Evolutionary conservation across 108 stramenopile species (phyloP).

Genomic region (Heterococcus sp.): DNA sequence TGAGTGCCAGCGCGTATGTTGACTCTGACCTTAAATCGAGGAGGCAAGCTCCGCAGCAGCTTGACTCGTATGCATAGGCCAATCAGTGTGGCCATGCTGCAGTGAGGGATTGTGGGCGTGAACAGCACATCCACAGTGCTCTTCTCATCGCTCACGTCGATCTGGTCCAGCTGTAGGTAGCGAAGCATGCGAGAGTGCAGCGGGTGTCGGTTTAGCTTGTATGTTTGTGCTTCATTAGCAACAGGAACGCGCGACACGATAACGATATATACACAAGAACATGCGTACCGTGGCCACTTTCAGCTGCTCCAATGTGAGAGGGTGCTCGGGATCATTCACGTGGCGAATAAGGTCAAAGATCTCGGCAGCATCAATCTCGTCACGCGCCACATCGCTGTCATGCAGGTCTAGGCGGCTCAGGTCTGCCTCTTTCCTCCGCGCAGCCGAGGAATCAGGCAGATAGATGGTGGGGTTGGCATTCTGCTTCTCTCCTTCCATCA

Average conservation of each 20-base stretch:
- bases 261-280: background rate
- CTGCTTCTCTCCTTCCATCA: conserved; percentile 7
- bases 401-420: background rate
- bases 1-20: conserved; percentile 90
- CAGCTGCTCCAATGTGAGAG: conserved; percentile 90
- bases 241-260: too few species aligned
- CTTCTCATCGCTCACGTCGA: conserved; percentile 37
- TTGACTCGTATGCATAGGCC: conserved; percentile 92
- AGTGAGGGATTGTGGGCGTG: conserved; percentile 92
- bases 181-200: too few species aligned
- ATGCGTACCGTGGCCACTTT: conserved; percentile 73
- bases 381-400: conserved; percentile 36
- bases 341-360: conserved; percentile 92
- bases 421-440: background rate
- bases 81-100: conserved; percentile 97
- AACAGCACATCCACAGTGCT: conserved; percentile 41
- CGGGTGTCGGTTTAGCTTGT: too few species aligned
- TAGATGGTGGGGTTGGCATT: conserved; percentile 54
- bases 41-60: conserved; percentile 79
- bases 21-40: conserved; percentile 79
- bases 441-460: background rate
- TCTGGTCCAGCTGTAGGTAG: conserved; percentile 2
- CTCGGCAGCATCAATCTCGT: conserved; percentile 66
- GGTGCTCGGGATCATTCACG: conserved; percentile 98
- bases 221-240: too few species aligned